Conservation (phyloP, 768 basidiomycete species). For the Termitomyces sp. region DNA sequence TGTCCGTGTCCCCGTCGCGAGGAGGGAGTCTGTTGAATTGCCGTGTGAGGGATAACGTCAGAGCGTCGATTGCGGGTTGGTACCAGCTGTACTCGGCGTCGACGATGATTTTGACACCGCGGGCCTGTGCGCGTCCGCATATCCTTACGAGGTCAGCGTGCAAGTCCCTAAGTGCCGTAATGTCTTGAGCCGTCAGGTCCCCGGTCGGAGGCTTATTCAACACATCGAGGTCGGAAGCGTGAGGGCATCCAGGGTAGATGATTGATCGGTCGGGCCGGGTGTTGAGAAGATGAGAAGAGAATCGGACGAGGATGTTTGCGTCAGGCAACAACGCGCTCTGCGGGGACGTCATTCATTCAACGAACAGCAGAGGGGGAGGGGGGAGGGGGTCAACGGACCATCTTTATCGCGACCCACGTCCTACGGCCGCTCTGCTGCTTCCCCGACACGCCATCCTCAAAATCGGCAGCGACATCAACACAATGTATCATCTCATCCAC, state of each 20-base stretch:
- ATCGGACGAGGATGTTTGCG: conserved; percentile 49
- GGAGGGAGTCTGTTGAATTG: conserved; percentile 58
- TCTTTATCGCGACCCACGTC: conserved; percentile 84
- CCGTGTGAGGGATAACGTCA: conserved; percentile 67
- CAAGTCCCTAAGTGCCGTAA: conserved; percentile 54
- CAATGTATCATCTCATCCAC: conserved; percentile 72
- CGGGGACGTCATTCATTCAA: not conserved
- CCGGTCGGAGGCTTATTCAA: conserved; percentile 23
- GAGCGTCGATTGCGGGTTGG: conserved; percentile 81
- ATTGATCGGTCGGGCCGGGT: conserved; percentile 32
- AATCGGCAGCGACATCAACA: conserved; percentile 76
- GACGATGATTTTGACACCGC: conserved; percentile 65
- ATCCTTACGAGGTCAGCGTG: conserved; percentile 58
- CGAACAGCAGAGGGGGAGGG: not conserved
- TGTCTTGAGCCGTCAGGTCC: conserved; percentile 46
- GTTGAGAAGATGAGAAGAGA: conserved; percentile 53
- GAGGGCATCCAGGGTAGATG: conserved; percentile 67
- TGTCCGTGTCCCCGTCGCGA: conserved; percentile 6
- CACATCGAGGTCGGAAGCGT: conserved; percentile 50
- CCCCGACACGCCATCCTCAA: conserved; percentile 49
- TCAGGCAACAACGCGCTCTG: conserved; percentile 69
- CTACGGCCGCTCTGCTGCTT: conserved; percentile 32
- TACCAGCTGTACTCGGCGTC: conserved; percentile 85
- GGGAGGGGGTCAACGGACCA: conserved; percentile 39
- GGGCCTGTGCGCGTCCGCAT: conserved; percentile 53